Conservation (phyloP, 164 flowering plant species). For the Warburgia ugandensis region DNA sequence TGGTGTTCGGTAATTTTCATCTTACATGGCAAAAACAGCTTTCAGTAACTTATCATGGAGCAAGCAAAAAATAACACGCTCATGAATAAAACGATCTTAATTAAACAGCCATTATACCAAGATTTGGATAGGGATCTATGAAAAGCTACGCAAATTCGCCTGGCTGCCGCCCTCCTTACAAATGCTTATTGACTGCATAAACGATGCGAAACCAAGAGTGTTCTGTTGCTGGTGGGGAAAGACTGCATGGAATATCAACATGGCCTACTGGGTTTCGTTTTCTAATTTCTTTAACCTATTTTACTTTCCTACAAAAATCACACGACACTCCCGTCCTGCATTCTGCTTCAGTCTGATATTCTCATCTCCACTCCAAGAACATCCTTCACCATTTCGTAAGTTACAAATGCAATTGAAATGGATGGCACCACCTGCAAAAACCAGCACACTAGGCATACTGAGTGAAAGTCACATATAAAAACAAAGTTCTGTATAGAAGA, state of each 20-base stretch:
- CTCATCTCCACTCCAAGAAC: constrained; percentile 83
- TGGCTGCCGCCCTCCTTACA: not conserved
- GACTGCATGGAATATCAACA: constrained; percentile 7
- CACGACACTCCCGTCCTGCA: not conserved
- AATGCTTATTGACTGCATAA: constrained; percentile 1
- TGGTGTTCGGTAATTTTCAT: too few species aligned
- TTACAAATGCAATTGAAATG: constrained; percentile 90
- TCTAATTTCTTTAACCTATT: not conserved
- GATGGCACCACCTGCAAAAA: constrained; percentile 87
- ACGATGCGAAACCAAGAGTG: not conserved
- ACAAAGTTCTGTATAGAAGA: too few species aligned
- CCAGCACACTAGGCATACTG: not conserved
- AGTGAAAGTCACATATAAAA: not conserved
- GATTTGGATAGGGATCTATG: not conserved
- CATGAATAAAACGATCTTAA: constrained; percentile 2
- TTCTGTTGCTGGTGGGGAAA: constrained; percentile 2
- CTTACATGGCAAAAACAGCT: too few species aligned
- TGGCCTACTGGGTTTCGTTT: not conserved
- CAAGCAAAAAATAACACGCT: not conserved
- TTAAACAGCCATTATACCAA: constrained; percentile 1
- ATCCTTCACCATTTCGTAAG: constrained; percentile 81
- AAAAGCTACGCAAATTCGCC: not conserved
- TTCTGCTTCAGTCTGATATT: constrained; percentile 67
- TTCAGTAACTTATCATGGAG: not conserved
- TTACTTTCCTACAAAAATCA: constrained; percentile 24